These are phyloP conservation scores for Xylaria sp. DNA, from an alignment of 495 filamentous ascomycete species.

Conservation along the genomic window DNA sequence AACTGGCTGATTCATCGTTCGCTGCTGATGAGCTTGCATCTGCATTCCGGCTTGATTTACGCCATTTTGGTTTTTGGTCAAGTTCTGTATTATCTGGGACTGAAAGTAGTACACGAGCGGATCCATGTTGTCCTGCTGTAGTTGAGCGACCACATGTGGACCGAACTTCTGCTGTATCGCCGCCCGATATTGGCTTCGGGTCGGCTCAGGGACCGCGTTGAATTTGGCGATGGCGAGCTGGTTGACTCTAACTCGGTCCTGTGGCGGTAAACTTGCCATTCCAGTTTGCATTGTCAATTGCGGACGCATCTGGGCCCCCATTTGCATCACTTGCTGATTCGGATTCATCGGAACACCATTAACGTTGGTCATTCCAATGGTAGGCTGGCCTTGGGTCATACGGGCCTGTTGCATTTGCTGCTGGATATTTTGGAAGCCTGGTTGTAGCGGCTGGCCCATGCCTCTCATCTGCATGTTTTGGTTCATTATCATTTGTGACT, in stretches of 20 bases:
- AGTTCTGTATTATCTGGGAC: conserved; percentile 45
- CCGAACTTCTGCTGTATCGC: conserved; percentile 41
- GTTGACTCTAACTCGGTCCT: conserved; percentile 40
- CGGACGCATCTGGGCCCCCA: conserved; percentile 39
- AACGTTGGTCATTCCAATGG: conserved; percentile 45
- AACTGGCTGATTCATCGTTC: conserved; percentile 44
- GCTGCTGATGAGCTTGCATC: conserved; percentile 42
- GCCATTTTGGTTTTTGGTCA: conserved; percentile 35
- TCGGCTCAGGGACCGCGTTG: conserved; percentile 37
- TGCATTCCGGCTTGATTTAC: conserved; percentile 39
- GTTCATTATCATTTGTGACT: conserved; percentile 54
- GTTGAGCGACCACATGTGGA: conserved; percentile 40
- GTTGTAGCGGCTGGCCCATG: conserved; percentile 49
- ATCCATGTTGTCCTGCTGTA: conserved; percentile 47
- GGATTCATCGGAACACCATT: conserved; percentile 44
- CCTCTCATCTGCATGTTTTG: conserved; percentile 52
- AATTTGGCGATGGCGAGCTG: conserved; percentile 40
- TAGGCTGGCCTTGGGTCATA: conserved; percentile 46
- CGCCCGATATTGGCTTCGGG: conserved; percentile 42
- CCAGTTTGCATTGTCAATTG: conserved; percentile 32
- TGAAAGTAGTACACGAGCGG: conserved; percentile 51
- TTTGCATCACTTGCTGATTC: conserved; percentile 50
- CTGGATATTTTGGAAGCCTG: conserved; percentile 55
- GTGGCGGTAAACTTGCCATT: conserved; percentile 35
- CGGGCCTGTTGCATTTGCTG: conserved; percentile 58